These are phyloP conservation scores for Helminthosporium solani DNA, from an alignment of 2,329 filamentous ascomycete genomes.

Conservation along the genomic window DNA sequence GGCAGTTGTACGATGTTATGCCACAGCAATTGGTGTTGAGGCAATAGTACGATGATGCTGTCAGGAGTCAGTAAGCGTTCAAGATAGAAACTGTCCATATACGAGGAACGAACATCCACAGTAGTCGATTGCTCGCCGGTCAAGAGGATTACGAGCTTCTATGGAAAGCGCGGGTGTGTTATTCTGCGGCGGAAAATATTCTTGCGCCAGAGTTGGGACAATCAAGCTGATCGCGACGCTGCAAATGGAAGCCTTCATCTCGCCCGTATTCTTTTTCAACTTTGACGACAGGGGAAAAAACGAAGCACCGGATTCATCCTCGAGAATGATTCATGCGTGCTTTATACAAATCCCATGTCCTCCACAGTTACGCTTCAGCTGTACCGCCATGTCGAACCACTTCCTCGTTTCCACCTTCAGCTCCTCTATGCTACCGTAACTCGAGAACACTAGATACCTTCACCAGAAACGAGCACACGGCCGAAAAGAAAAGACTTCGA, in stretches of 20 bases:
- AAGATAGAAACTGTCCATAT: not conserved
- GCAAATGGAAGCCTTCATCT: not conserved
- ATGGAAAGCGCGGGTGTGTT: constrained; percentile 1
- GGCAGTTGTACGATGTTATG: constrained; percentile 4
- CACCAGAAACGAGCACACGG: not conserved
- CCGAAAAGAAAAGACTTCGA: not conserved
- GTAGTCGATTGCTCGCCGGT: constrained; percentile 2
- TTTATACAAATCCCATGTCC: not conserved
- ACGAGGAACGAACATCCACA: not conserved
- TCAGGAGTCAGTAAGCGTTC: not conserved
- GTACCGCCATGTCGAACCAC: not conserved
- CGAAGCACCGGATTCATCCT: not conserved
- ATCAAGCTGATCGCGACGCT: not conserved
- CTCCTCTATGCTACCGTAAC: too few species aligned
- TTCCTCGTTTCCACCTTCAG: not conserved
- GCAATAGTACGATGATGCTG: constrained; percentile 3
- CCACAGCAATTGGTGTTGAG: constrained; percentile 3
- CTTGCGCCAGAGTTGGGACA: not conserved
- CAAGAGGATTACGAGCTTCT: not conserved
- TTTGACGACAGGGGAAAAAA: not conserved
- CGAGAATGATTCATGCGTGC: too few species aligned
- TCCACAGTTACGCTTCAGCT: not conserved
- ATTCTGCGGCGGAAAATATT: not conserved
- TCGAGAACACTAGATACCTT: not conserved
- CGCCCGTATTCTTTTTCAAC: not conserved